Percentiles rank a stretch among this genome's conserved stretches.
These are phyloP conservation scores for Tripterygium wilfordii DNA, from an alignment of 177 flowering plant genomes.

Conservation along the genomic window DNA sequence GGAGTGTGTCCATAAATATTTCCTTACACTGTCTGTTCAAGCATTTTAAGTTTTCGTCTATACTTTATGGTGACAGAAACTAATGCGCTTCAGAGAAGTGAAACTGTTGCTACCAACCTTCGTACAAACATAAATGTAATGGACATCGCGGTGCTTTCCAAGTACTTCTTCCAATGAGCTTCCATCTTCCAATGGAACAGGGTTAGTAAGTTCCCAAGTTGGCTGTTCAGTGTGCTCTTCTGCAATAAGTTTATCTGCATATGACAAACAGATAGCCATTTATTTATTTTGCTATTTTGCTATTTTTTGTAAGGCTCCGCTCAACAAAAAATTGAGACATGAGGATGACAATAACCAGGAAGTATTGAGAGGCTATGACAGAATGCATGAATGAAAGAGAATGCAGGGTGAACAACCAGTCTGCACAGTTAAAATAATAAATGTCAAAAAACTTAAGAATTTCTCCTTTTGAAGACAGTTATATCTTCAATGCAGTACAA, in stretches of 20 bases:
- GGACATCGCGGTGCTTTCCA: constrained; percentile 55
- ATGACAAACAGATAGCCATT: not conserved
- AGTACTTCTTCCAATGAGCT: constrained; percentile 34
- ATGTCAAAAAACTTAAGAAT: constrained; percentile 4
- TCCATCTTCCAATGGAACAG: constrained; percentile 51
- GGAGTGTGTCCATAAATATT: too few relatives aligned
- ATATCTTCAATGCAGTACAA: too few relatives aligned
- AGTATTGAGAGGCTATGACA: too few relatives aligned
- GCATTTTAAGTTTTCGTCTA: too few relatives aligned
- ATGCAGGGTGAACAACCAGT: constrained; percentile 40
- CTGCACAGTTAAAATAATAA: too few relatives aligned
- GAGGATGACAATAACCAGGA: too few relatives aligned
- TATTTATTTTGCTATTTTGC: too few relatives aligned
- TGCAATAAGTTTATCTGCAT: constrained; percentile 42
- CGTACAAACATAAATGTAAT: constrained; percentile 65
- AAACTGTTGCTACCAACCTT: constrained; percentile 35
- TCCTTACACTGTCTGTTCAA: too few relatives aligned
- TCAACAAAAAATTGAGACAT: too few relatives aligned
- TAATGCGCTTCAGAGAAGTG: not conserved
- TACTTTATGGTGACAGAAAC: not conserved
- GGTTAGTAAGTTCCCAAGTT: constrained; percentile 46
- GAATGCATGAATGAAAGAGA: too few relatives aligned
- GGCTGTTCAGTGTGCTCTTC: constrained; percentile 27
- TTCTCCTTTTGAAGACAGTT: too few relatives aligned
- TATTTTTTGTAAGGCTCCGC: not conserved